phyloP scores from a whole-genome alignment of 164 flowering plant genomes.

The Dillenia suffruticosa region DNA sequence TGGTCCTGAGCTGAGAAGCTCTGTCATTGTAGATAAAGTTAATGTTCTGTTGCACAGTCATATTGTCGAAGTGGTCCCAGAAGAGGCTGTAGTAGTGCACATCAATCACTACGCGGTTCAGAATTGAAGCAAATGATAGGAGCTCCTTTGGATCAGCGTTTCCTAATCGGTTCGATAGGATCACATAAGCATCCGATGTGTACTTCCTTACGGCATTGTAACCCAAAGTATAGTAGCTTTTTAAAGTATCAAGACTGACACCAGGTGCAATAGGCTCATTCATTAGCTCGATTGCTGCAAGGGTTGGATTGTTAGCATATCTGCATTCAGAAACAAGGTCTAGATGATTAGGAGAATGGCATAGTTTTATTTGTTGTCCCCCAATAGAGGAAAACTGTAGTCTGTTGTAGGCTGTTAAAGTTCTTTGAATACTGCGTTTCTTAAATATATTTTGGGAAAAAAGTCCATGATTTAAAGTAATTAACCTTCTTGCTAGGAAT shows the following conservation, averaged over 20 bases:
- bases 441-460: too few species aligned
- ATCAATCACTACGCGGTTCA: slow-evolving; percentile 13
- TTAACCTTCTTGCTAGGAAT: slow-evolving; percentile 18
- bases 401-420: too few species aligned
- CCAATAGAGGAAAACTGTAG: too few species aligned
- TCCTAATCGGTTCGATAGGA: slow-evolving; percentile 16
- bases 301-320: slow-evolving; percentile 12
- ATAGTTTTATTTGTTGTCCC: too few species aligned
- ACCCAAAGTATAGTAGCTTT: slow-evolving; percentile 16
- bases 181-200: slow-evolving; percentile 20
- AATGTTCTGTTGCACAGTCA: slow-evolving; percentile 17
- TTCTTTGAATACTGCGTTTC: too few species aligned
- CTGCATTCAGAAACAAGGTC: slow-evolving; percentile 1
- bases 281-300: slow-evolving; percentile 25
- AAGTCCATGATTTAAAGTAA: too few species aligned
- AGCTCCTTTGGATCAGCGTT: slow-evolving; percentile 13
- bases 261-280: slow-evolving; percentile 26
- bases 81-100: slow-evolving; percentile 25
- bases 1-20: slow-evolving; percentile 11
- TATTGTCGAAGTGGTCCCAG: not conserved
- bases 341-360: too few species aligned
- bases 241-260: slow-evolving; percentile 8
- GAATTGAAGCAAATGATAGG: slow-evolving; percentile 8
- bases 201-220: slow-evolving; percentile 25
- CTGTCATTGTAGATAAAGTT: slow-evolving; percentile 13